Conservation (phyloP, 139 green algal genomes). For the Chlamydomonas urium region DNA sequence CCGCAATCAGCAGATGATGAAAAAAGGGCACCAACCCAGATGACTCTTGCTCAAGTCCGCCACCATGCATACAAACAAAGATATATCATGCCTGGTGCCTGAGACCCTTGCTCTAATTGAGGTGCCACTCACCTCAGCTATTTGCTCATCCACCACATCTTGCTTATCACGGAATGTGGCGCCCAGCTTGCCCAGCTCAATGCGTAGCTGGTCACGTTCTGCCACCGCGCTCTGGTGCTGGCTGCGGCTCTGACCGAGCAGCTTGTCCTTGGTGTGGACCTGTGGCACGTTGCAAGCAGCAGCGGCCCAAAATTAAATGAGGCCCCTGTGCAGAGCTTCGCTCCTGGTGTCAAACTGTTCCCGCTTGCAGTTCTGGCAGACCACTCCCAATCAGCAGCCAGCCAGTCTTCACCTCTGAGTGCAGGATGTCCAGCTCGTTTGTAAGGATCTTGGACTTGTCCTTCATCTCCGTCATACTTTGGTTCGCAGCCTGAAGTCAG, state of each 20-base stretch:
- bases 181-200: constrained; percentile 54
- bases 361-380: background rate
- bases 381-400: too few relatives aligned
- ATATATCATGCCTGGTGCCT: too few relatives aligned
- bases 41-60: too few relatives aligned
- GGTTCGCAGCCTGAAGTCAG: constrained; percentile 48
- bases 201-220: constrained; percentile 57
- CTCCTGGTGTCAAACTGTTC: too few relatives aligned
- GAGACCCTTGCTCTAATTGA: too few relatives aligned
- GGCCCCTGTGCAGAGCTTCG: too few relatives aligned
- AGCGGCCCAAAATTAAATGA: background rate
- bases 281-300: constrained; percentile 11
- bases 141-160: constrained; percentile 60
- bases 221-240: constrained; percentile 39
- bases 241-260: constrained; percentile 48
- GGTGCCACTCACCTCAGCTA: constrained; percentile 32
- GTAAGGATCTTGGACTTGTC: constrained; percentile 74
- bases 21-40: too few relatives aligned
- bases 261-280: constrained; percentile 53
- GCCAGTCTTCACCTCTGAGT: constrained; percentile 48
- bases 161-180: constrained; percentile 60
- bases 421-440: constrained; percentile 74
- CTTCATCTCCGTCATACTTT: constrained; percentile 68
- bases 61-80: background rate
- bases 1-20: too few relatives aligned